Base-by-base conservation (phyloP, 805 yeast species). In the Starmerella floricola region DNA sequence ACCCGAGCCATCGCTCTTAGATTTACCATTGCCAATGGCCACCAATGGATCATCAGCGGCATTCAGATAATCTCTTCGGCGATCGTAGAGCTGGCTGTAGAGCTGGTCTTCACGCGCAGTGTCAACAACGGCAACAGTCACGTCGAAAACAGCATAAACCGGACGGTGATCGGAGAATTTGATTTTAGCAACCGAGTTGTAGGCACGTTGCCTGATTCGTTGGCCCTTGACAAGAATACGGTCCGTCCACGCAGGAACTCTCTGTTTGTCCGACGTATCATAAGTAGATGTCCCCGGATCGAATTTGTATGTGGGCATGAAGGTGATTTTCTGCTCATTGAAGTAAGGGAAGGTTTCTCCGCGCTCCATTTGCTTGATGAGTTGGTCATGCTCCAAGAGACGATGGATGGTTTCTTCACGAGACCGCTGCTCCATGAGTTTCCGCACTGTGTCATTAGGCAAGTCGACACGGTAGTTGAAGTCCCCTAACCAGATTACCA, bases 171-270 rank as follows among this genome's bases (percentile, higher is more conserved):
- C 98, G 42, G 95, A 84, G 44, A 78, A 69, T 42, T 56, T 57
- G 32, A 88, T 60, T 18, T 61, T 62, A 50, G 74, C 74, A 1
- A 77, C 76, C 38, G 79, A 73, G 41, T 76, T 72, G 58, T 91
- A 91, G 36, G 84, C 91, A 31, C 66, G 62, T 32, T 86, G 54
- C 37, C 41, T 43, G 16, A 51, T 29, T 15, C 62, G 63, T 3
- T 65, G 59, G 30, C 93, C 85, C 45, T 70, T 67, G 54, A 69
- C 78, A 36, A 88, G 63, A 42, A 84, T 79, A 55, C 98, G 68
- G 60, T 88, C 98, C 0, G 97, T 88, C 96, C 97, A 88, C 0
- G 95, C 80, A 1, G 98, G 98, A 3, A 83, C 78, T 53, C 98
- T 71, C 48, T 79, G 88, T 58, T 88, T 88, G 52, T 88, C 98